Evolutionary conservation across 2,329 filamentous ascomycete species (phyloP).

Genomic region (Pseudogymnoascus sp.): DNA sequence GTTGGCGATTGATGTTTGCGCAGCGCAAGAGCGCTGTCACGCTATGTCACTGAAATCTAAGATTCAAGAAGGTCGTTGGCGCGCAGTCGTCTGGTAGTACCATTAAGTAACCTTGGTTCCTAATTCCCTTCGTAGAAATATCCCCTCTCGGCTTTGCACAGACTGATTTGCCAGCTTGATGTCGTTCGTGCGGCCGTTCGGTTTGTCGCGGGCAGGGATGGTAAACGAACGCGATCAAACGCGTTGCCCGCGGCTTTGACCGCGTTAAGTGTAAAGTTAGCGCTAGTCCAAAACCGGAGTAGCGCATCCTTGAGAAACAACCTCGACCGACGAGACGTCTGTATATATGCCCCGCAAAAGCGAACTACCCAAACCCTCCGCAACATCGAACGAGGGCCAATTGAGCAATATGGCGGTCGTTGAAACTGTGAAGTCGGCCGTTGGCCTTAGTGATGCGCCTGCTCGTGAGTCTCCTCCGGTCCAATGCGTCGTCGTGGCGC

Average conservation of each 20-base stretch:
- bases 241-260: slow-evolving; percentile 3
- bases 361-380: slow-evolving; percentile 4
- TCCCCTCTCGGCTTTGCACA: background rate
- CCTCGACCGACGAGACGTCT: slow-evolving; percentile 2
- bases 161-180: background rate
- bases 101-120: background rate
- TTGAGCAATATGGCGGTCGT: slow-evolving; percentile 36
- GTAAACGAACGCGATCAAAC: slow-evolving; percentile 6
- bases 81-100: background rate
- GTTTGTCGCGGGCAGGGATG: slow-evolving; percentile 5
- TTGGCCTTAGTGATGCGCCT: slow-evolving; percentile 34
- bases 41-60: background rate
- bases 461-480: slow-evolving; percentile 18
- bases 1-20: slow-evolving; percentile 9
- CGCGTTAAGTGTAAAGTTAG: background rate
- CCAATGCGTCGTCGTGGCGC: slow-evolving; percentile 3
- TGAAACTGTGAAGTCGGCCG: slow-evolving; percentile 41
- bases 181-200: background rate
- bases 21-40: background rate
- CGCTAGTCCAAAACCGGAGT: background rate
- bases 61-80: background rate
- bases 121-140: background rate
- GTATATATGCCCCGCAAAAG: slow-evolving; percentile 2
- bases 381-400: slow-evolving; percentile 8
- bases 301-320: slow-evolving; percentile 5